A percentile compares a stretch with the other conserved stretches of the same genome.
phyloP scores from a whole-genome alignment of 495 filamentous ascomycete species.

The Pyronema omphalodes region DNA sequence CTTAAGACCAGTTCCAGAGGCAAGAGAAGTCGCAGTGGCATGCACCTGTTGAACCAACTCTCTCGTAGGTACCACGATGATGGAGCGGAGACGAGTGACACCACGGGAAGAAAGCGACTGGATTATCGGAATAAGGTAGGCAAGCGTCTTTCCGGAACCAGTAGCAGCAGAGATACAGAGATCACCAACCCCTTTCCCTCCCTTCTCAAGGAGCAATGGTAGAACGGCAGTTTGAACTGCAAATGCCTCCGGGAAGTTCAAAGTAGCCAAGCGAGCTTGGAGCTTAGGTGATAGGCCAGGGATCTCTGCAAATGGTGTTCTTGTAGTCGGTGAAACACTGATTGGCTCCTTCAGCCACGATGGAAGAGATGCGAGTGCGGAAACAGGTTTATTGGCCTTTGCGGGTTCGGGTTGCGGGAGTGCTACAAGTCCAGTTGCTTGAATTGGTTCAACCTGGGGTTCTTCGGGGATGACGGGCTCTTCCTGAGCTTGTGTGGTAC shows the following conservation, averaged over 20 bases:
- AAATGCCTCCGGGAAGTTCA: slow-evolving; percentile 57
- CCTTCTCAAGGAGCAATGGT: slow-evolving; percentile 46
- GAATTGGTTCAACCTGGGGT: neutral
- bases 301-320: slow-evolving; percentile 42
- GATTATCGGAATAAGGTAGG: slow-evolving; percentile 75
- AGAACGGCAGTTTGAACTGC: slow-evolving; percentile 69
- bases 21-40: slow-evolving; percentile 31
- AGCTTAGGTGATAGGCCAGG: slow-evolving; percentile 35
- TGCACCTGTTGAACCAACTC: slow-evolving; percentile 74
- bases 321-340: slow-evolving; percentile 38
- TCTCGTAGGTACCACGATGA: slow-evolving; percentile 77
- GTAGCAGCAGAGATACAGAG: slow-evolving; percentile 76
- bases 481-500: slow-evolving; percentile 2
- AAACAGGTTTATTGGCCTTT: slow-evolving; percentile 5
- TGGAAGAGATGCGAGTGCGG: slow-evolving; percentile 34
- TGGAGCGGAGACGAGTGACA: slow-evolving; percentile 44
- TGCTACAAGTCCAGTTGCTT: slow-evolving; percentile 15
- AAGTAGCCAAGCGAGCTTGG: slow-evolving; percentile 40
- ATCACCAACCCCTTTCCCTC: slow-evolving; percentile 39
- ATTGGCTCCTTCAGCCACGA: slow-evolving; percentile 61
- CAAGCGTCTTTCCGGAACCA: slow-evolving; percentile 83
- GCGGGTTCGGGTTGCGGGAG: slow-evolving; percentile 16
- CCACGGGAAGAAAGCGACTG: slow-evolving; percentile 44
- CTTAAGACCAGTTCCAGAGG: slow-evolving; percentile 38
- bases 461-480: neutral